Base-by-base conservation (phyloP, 345 rosid genomes). In the Moringa oleifera region DNA sequence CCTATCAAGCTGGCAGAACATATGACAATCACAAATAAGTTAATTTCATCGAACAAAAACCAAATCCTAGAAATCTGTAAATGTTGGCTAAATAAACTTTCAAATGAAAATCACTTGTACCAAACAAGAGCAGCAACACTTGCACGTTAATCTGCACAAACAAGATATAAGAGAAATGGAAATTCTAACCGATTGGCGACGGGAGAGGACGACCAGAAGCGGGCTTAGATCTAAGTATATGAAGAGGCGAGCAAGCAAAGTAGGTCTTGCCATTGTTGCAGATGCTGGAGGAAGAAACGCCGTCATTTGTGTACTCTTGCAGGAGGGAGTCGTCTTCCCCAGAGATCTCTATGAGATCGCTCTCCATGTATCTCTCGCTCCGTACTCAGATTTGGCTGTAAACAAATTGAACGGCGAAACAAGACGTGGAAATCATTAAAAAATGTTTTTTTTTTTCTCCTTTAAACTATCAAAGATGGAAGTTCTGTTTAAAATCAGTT, bases 211-310 rank as follows among this genome's bases (percentile, higher is more conserved):
- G 78, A 59, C 65, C 23, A 59, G 65, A 59, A 47, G 51, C 33
- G 37, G 51, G 72, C 33, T 16, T 77, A 12, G 91, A 79, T 72
- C 66, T 75, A 59, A 77, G 83, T 66, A 75, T 69, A 51, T 72
- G 86, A 46, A 91, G 81, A 55, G 96, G 96, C 5, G 92, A 91
- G 73, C 84, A 79, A 33, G 90, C 65, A 70, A 89, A 79, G 63
- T 21, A 66, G 61, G 79, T 51, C 56, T 23, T 73, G 18, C n/a
- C 49, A 24, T 69, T 59, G 58, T 46, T 31, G n/a, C n/a, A n/a
- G n/a, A n/a, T n/a, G n/a, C n/a, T n/a, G 59, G 55, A 66, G 56
- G 51, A 60, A 23, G 72, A 52, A 62, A 67, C 73, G 37, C 23
- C 68, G 25, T 62, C 81, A 53, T 31, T 54, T 23, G 74, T 75